Percentiles rank a stretch among this genome's conserved stretches.
Evolutionary conservation across 176 grass and related monocot species (phyloP).

Genomic region (Chrysopogon serrulatus): DNA sequence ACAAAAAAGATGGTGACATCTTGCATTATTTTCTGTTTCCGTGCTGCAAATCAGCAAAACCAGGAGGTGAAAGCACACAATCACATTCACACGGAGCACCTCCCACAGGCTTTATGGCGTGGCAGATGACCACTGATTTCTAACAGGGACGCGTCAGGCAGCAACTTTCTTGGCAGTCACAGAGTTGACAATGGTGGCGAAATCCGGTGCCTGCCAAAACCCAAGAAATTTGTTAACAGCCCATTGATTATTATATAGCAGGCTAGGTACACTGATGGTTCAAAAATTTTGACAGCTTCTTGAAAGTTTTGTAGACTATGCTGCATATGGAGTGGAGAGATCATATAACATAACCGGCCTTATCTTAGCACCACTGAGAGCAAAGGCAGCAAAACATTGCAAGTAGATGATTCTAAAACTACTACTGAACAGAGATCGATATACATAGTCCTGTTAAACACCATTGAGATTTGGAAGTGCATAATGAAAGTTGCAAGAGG

Average conservation of each 20-base stretch:
- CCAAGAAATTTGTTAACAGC: background rate
- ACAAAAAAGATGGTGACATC: background rate
- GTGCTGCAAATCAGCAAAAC: constrained; percentile 14
- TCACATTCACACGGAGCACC: background rate
- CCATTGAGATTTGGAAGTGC: background rate
- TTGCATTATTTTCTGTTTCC: constrained; percentile 25
- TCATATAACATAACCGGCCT: background rate
- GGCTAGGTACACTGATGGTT: background rate
- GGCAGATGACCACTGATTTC: constrained; percentile 10
- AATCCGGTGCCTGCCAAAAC: constrained; percentile 59
- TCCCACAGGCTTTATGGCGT: background rate
- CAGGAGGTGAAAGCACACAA: background rate
- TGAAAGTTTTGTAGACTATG: background rate
- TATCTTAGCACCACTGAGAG: background rate
- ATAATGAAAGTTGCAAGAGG: background rate
- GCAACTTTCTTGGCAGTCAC: constrained; percentile 92
- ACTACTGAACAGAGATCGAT: background rate
- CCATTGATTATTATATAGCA: background rate
- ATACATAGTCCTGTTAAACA: background rate
- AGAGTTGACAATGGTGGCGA: constrained; percentile 86
- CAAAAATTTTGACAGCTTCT: background rate
- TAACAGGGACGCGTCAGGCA: constrained; percentile 45
- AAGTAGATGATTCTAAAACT: background rate
- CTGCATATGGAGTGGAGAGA: background rate
- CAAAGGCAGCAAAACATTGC: background rate